Evolutionary conservation across 2,329 filamentous ascomycete genomes (phyloP), one percentile per base, ranked within the genome.

Genomic region (Epichloe baconii): DNA sequence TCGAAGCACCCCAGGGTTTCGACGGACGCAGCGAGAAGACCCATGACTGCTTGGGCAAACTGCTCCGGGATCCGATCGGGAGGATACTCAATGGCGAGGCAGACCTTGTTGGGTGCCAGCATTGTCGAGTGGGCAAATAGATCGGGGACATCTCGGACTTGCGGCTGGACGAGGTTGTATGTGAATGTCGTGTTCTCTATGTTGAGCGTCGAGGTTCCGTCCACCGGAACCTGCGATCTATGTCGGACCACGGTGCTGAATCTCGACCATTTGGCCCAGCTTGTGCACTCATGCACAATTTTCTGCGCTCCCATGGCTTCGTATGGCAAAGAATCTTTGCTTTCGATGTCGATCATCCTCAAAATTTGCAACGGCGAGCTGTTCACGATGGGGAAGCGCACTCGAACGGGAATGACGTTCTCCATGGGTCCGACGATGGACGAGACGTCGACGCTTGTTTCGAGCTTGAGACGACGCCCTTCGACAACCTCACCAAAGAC

Each of bases 171-270:
- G 43, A 70, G 61, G 37, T 60, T 65, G 42, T 77, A 68, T 17
- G 68, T 71, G 59, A 75, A 77, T 0, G 66, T 64, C 2, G 71
- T 68, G 15, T 67, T 62, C 2, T 71, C 73, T 2, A 78, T 67
- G 53, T 70, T 69, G 57, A 77, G 59, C 7, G 68, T 69, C 4
- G 65, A 66, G 5, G 67, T 64, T 4, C 68, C 68, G 44, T 70
- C 67, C 14, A 58, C 50, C 2, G 57, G 55, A 11, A 53, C 38
- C 3, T 57, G 57, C 1, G 55, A 50, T 40, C 73, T 68, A 53
- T 80, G 76, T 47, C 78, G 72, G 2, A 81, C 71, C 2, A 79
- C 63, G 3, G 74, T 76, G 62, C 75, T 76, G 61, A 79, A 76
- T 1, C 69, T 71, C 3, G 72, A 74, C 68, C 75, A 78, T 31